Conservation (phyloP, 345 rosid genomes). For the Bruguiera sexangula region DNA sequence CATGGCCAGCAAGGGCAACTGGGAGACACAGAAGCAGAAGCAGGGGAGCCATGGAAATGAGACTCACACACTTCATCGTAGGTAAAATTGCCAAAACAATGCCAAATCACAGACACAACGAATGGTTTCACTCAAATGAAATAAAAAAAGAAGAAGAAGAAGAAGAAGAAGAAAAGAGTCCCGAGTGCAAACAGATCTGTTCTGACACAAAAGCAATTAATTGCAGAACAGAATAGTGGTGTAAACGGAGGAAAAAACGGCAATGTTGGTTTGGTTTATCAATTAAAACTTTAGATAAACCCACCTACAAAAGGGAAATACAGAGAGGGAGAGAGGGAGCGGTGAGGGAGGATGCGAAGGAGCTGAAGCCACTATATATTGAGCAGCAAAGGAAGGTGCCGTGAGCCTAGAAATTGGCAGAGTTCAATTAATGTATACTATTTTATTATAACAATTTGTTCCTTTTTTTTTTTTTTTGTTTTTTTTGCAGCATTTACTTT, state of each 20-base stretch:
- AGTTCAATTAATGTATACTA: conserved; percentile 36
- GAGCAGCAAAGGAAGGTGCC: conserved; percentile 50
- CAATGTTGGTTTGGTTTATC: conserved; percentile 45
- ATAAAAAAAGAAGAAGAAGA: too few relatives aligned
- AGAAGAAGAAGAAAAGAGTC: neutral
- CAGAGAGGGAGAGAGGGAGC: conserved; percentile 17
- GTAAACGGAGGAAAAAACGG: conserved; percentile 6
- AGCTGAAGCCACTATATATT: conserved; percentile 44
- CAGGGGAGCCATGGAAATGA: conserved; percentile 40
- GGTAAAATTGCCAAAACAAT: neutral
- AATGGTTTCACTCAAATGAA: neutral
- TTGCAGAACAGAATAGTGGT: conserved; percentile 11
- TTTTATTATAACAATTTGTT: conserved; percentile 1
- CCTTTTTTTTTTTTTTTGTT: neutral
- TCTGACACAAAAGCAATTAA: neutral
- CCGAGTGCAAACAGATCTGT: conserved; percentile 12
- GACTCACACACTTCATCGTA: conserved; percentile 36
- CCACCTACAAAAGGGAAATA: conserved; percentile 20
- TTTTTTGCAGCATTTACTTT: neutral
- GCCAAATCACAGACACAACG: neutral
- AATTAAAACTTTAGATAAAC: conserved; percentile 42
- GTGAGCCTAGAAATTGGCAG: conserved; percentile 35
- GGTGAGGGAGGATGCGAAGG: conserved; percentile 24
- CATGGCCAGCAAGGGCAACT: conserved; percentile 68
- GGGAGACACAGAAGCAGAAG: conserved; percentile 59